phyloP scores from a whole-genome alignment of 2,329 filamentous ascomycete species.

The Ophiostoma sp. region DNA sequence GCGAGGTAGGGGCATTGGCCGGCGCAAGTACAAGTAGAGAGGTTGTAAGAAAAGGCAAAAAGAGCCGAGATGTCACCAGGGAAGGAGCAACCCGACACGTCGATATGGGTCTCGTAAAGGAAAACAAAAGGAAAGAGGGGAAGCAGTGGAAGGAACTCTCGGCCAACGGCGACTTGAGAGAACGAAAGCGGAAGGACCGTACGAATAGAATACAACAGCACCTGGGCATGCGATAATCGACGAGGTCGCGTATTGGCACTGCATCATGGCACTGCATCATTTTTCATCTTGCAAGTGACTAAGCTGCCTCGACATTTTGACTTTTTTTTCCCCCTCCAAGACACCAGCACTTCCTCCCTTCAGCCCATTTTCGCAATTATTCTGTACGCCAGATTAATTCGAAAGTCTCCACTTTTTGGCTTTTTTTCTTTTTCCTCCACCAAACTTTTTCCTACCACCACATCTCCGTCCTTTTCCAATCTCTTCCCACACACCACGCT shows the following conservation, averaged over 20 bases:
- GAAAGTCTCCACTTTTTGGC: conserved; percentile 13
- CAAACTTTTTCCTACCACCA: conserved; percentile 17
- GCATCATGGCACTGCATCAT: neutral
- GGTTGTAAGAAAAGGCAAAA: neutral
- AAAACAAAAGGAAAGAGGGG: neutral
- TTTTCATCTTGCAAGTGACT: neutral
- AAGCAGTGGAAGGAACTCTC: neutral
- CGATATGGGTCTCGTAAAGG: neutral
- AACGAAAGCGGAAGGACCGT: neutral
- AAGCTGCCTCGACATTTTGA: neutral
- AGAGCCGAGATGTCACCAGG: conserved; percentile 6
- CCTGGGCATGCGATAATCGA: neutral
- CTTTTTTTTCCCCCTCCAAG: conserved; percentile 15
- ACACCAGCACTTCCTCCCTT: neutral
- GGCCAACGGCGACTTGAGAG: neutral
- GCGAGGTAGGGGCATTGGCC: neutral
- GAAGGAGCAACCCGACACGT: neutral
- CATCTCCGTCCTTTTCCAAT: conserved; percentile 16
- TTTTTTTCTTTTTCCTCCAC: conserved; percentile 19
- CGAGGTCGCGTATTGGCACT: neutral
- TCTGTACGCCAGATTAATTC: neutral
- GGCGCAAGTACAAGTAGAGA: neutral
- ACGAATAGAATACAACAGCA: neutral
- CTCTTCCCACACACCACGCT: conserved; percentile 12
- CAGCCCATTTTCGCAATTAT: neutral